Evolutionary conservation across 2,329 filamentous ascomycete species (phyloP).

Genomic region (Sarocladiaceae sp.): DNA sequence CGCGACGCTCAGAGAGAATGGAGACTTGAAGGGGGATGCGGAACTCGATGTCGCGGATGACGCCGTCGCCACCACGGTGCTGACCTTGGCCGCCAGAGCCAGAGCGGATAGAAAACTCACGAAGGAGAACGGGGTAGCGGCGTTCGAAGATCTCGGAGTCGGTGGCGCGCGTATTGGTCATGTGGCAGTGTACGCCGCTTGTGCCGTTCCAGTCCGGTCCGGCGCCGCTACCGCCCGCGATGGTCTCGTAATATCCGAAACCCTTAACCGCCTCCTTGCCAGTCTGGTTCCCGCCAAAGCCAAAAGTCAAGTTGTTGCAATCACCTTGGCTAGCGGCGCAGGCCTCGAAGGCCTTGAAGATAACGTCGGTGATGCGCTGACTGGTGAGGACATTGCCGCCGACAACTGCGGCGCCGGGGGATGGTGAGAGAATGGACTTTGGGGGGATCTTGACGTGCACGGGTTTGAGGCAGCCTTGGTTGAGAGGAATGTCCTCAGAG

Average conservation of each 20-base stretch:
- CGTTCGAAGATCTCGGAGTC: conserved; percentile 39
- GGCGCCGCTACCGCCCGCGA: conserved; percentile 59
- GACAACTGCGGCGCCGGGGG: conserved; percentile 71
- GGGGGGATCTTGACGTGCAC: conserved; percentile 69
- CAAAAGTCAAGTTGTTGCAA: conserved; percentile 80
- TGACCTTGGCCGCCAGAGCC: conserved; percentile 60
- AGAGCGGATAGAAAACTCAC: conserved; percentile 60
- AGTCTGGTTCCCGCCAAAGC: conserved; percentile 49
- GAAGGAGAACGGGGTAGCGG: conserved; percentile 63
- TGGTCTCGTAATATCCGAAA: conserved; percentile 56
- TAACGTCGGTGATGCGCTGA: conserved; percentile 38
- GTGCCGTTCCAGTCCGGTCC: conserved; percentile 46
- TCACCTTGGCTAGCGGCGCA: conserved; percentile 75
- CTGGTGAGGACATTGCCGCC: conserved; percentile 65
- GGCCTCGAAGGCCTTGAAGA: conserved; percentile 66
- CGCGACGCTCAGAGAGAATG: conserved; percentile 71
- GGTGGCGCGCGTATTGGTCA: conserved; percentile 79
- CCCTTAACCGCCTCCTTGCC: conserved; percentile 31
- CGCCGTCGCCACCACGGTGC: conserved; percentile 66
- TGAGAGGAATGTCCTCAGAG: conserved; percentile 73
- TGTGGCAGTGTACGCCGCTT: conserved; percentile 38
- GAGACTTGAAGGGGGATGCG: conserved; percentile 69
- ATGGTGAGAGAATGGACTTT: conserved; percentile 68
- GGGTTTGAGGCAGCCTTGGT: conserved; percentile 74
- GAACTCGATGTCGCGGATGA: conserved; percentile 74